Evolutionary conservation across 2,329 filamentous ascomycete genomes (phyloP).

Genomic region (Colletotrichum costaricense): DNA sequence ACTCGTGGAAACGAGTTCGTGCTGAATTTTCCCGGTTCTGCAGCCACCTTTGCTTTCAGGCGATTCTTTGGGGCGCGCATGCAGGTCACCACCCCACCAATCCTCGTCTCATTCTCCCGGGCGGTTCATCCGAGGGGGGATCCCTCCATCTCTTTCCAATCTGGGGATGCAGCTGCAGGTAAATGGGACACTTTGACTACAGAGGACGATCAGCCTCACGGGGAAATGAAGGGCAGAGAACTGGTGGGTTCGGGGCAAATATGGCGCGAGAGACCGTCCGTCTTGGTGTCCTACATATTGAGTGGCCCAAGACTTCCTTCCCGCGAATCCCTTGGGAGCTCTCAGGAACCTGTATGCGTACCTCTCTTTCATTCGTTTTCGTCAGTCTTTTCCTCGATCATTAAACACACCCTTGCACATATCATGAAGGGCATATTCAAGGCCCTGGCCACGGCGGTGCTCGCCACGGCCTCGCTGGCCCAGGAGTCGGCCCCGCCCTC

Average conservation of each 20-base stretch:
- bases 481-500: conserved; percentile 4
- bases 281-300: conserved; percentile 17
- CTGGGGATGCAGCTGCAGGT: background rate
- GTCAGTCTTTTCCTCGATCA: conserved; percentile 15
- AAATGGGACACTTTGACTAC: background rate
- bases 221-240: background rate
- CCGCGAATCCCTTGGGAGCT: background rate
- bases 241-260: conserved; percentile 14
- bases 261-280: conserved; percentile 2
- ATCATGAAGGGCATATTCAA: conserved; percentile 24
- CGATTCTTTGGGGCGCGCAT: background rate
- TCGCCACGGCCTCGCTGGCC: conserved; percentile 15
- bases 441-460: conserved; percentile 6
- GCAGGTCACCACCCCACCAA: background rate
- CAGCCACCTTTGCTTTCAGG: background rate
- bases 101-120: background rate
- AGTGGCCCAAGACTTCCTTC: background rate
- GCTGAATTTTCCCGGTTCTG: conserved; percentile 17
- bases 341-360: background rate
- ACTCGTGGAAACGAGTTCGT: conserved; percentile 27
- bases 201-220: background rate
- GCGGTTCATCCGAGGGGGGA: background rate
- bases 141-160: background rate
- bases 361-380: background rate
- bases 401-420: background rate